Conservation (phyloP, 1,284 basidiomycete genomes). For the Psilocybe mexicana region DNA sequence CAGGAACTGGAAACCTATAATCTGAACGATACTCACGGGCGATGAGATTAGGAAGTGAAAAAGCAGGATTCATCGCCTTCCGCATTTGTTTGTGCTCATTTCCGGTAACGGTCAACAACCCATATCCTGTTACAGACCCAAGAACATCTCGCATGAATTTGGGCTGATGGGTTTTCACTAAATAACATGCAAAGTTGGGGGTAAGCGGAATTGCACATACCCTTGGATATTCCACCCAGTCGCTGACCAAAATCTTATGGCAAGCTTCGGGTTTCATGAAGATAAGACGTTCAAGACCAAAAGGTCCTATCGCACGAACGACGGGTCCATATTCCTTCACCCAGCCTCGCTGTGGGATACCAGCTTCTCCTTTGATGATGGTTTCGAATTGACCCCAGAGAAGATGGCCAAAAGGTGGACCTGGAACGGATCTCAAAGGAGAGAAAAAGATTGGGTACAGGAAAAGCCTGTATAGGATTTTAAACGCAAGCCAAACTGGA, state of each 20-base stretch:
- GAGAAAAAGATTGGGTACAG: conserved; percentile 43
- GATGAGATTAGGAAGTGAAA: conserved; percentile 45
- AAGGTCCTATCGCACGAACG: conserved; percentile 43
- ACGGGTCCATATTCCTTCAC: conserved; percentile 43
- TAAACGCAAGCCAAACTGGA: conserved; percentile 12
- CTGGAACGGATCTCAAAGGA: conserved; percentile 43
- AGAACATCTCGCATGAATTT: conserved; percentile 42
- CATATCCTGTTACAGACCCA: conserved; percentile 44
- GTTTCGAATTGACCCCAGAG: conserved; percentile 38
- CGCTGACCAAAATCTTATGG: conserved; percentile 44
- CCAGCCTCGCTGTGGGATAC: conserved; percentile 48
- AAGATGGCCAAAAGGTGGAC: conserved; percentile 39
- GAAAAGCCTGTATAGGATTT: conserved; percentile 20
- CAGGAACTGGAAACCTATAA: not conserved
- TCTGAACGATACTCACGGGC: conserved; percentile 38
- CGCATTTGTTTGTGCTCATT: conserved; percentile 50
- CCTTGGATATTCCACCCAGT: conserved; percentile 47
- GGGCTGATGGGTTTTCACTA: conserved; percentile 32
- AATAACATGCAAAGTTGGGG: not conserved
- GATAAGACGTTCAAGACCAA: conserved; percentile 47
- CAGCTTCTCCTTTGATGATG: conserved; percentile 43
- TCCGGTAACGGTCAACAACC: conserved; percentile 48
- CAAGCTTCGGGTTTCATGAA: conserved; percentile 44
- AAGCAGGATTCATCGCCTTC: conserved; percentile 51
- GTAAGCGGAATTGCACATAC: conserved; percentile 27